phyloP scores from a whole-genome alignment of 257 asterid genomes.

The Solanum dulcamara region DNA sequence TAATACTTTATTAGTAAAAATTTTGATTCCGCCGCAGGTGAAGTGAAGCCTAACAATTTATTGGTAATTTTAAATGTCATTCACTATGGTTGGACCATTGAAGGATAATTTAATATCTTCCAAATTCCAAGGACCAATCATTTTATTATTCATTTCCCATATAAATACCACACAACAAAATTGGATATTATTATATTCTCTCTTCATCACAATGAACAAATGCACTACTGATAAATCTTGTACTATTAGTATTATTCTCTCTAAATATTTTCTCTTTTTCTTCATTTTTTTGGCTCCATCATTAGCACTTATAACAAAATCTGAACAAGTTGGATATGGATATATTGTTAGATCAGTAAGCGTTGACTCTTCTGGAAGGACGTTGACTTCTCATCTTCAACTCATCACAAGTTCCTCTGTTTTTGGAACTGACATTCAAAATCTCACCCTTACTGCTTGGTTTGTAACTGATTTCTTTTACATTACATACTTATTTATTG shows the following conservation, averaged over 20 bases:
- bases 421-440: constrained; percentile 8
- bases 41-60: too few species aligned
- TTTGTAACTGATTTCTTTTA: neutral
- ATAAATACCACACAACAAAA: neutral
- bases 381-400: constrained; percentile 9
- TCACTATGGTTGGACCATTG: neutral
- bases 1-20: too few species aligned
- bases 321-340: constrained; percentile 9
- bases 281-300: neutral
- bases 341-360: constrained; percentile 2
- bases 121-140: neutral
- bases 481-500: neutral
- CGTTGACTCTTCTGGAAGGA: constrained; percentile 1
- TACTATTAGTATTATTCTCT: neutral
- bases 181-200: neutral
- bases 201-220: neutral
- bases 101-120: neutral
- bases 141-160: neutral
- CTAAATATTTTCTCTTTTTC: neutral
- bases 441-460: constrained; percentile 9
- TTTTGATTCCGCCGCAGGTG: too few species aligned
- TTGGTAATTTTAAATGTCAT: too few species aligned
- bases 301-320: neutral
- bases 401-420: constrained; percentile 7
- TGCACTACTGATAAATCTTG: neutral